Percentiles rank a stretch among this genome's conserved stretches.
These are phyloP conservation scores for Barbarea vulgaris DNA, from an alignment of 345 rosid species.

Conservation along the genomic window DNA sequence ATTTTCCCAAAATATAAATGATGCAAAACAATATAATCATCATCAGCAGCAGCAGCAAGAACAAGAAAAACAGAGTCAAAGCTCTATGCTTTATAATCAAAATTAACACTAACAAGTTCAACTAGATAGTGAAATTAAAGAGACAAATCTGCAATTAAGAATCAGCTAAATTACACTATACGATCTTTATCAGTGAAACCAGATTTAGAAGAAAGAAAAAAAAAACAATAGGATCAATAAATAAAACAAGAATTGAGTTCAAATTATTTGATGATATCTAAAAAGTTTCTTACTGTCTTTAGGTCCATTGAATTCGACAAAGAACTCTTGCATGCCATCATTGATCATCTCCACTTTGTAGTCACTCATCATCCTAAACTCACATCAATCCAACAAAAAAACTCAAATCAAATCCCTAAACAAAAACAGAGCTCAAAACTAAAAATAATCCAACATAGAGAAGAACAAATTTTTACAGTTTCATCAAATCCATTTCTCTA, in stretches of 20 bases:
- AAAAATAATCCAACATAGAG: neutral
- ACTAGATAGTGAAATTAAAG: neutral
- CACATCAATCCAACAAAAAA: conserved; percentile 35
- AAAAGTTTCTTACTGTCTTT: conserved; percentile 65
- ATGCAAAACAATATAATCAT: conserved; percentile 8
- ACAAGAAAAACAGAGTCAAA: conserved; percentile 2
- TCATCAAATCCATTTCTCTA: conserved; percentile 99
- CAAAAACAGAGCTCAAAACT: conserved; percentile 15
- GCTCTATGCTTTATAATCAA: neutral
- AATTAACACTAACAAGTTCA: neutral
- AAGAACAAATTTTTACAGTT: conserved; percentile 58
- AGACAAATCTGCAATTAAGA: neutral
- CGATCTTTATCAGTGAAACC: neutral
- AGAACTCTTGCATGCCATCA: conserved; percentile 97
- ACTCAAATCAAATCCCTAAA: neutral
- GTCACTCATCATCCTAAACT: conserved; percentile 93
- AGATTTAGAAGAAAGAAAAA: neutral
- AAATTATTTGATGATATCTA: neutral
- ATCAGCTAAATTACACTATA: neutral
- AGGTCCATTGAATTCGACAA: conserved; percentile 93
- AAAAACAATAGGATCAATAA: neutral
- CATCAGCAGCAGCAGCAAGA: neutral
- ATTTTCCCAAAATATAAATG: neutral
- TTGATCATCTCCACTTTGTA: conserved; percentile 97
- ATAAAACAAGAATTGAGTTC: neutral